Base-by-base conservation (phyloP, 2,329 filamentous ascomycete genomes). In the Pseudohalonectria lignicola region DNA sequence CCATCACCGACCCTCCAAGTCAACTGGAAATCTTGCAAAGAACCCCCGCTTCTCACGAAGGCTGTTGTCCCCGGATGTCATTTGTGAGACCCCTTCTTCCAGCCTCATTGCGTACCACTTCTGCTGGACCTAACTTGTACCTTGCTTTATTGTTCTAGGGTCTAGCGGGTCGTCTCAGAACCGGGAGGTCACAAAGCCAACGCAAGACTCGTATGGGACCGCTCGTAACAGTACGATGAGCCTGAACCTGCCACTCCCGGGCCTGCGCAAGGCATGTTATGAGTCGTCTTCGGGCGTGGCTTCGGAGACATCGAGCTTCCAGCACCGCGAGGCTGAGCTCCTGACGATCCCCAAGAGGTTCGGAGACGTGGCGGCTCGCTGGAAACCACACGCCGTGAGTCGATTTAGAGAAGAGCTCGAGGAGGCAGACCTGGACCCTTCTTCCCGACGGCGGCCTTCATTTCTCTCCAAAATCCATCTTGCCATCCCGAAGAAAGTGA, bases 371-470 rank as follows among this genome's bases (percentile, higher is more conserved):
- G 40, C 57, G 2, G 34, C 53, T 12, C 52, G 51, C 3, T 55
- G 50, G 20, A 55, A 55, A 26, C 49, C 47, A n/a, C 52, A 49
- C 10, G 41, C 60, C 2, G 44, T 44, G 33, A 66, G 61, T 43
- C 62, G 53, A 16, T 69, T 68, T 45, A 53, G 47, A 9, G 64
- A 69, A 41, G 54, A 64, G 5, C 59, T 66, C 36, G 46, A 56
- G 13, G 46, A 48, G 5, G 32, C 45, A 6, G 45, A 41, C 31
- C 20, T 41, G 12, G 38, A 41, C 17, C 41, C 40, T 12, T n/a
- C n/a, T n/a, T 37, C 21, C 20, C 42, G 30, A 7, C 41, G 41
- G 6, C 52, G 48, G 34, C 46, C 42, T 9, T 61, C 60, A 11
- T 44, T 66, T 21, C 47, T 62, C 26, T 48, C 53, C 5, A 62